Base-by-base conservation (phyloP, 176 grass and related monocot species). In the Oryza glaberrima region DNA sequence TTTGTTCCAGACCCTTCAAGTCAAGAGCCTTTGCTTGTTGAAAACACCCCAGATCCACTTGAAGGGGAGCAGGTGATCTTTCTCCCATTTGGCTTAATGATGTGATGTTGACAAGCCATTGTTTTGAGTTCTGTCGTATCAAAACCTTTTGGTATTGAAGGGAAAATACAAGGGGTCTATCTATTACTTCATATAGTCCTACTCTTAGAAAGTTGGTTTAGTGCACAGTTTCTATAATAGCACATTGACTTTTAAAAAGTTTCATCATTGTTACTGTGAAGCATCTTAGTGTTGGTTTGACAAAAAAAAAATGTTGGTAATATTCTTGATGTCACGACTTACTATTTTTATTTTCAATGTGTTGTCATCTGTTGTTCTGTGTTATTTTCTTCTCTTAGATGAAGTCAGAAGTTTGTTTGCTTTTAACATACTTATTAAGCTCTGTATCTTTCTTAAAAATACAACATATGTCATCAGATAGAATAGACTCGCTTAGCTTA, bases 41-140 rank as follows among this genome's bases (percentile, higher is more conserved):
- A 98, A 88, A 93, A 94, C 87, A 81, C 84, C 45, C 89, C 89
- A 74, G 90, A 98, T 72, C 91, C 96, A 79, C 91, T 95, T 85
- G 93, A 93, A 6, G 91, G 93, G 70, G 96, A 98, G 83, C 93
- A 98, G 93, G 96, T 95, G 66, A 65, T 43, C 49, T 68, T 77
- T 83, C 47, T 69, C 19, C 11, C 60, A 60, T 79, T 26, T 12
- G 34, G 20, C 36, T 72, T 58, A 65, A 41, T 74, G 34, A 79
- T 41, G n/a, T 75, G 61, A 40, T 52, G 41, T 82, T 64, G 7
- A 65, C 41, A 79, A 77, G 22, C 22, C 22, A 15, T 63, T 56
- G 10, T 77, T 80, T 40, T 56, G 38, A 65, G 48, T 72, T 63
- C 61, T 73, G 41, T 41, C 34, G 1, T 41, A 41, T 41, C 40